These are phyloP conservation scores for Eucalyptus polybractea DNA, from an alignment of 345 rosid genomes.

Conservation along the genomic window DNA sequence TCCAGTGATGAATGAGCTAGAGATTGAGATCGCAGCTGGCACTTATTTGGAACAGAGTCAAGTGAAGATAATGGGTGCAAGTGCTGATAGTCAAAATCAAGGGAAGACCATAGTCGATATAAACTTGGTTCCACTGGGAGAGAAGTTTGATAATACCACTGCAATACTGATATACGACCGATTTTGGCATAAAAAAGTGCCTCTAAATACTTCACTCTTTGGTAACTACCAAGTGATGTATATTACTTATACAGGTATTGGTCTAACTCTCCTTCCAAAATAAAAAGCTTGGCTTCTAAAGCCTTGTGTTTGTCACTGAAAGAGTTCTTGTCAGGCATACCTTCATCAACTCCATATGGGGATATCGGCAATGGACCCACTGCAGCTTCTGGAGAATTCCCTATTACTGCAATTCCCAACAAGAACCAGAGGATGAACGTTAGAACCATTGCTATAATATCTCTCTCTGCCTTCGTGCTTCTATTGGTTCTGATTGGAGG, in stretches of 20 bases:
- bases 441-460: constrained; percentile 60
- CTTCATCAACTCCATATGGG: constrained; percentile 71
- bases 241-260: constrained; percentile 81
- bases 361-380: constrained; percentile 48
- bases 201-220: constrained; percentile 63
- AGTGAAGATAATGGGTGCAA: constrained; percentile 97
- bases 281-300: neutral
- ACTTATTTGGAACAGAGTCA: constrained; percentile 93
- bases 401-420: constrained; percentile 49
- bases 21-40: constrained; percentile 92
- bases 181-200: constrained; percentile 63
- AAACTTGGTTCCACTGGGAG: constrained; percentile 94
- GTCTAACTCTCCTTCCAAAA: neutral
- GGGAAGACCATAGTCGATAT: constrained; percentile 79
- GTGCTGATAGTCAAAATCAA: constrained; percentile 85
- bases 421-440: constrained; percentile 62
- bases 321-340: constrained; percentile 42
- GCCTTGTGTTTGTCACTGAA: constrained; percentile 1
- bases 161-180: constrained; percentile 74
- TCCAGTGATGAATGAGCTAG: constrained; percentile 82
- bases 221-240: constrained; percentile 70
- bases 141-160: constrained; percentile 93
- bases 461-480: constrained; percentile 74
- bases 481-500: constrained; percentile 63
- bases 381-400: constrained; percentile 63